Percentiles rank a stretch among this genome's conserved stretches.
Evolutionary conservation across 2,329 filamentous ascomycete species (phyloP).

Genomic region (Phyllosticta paracitricarpa): DNA sequence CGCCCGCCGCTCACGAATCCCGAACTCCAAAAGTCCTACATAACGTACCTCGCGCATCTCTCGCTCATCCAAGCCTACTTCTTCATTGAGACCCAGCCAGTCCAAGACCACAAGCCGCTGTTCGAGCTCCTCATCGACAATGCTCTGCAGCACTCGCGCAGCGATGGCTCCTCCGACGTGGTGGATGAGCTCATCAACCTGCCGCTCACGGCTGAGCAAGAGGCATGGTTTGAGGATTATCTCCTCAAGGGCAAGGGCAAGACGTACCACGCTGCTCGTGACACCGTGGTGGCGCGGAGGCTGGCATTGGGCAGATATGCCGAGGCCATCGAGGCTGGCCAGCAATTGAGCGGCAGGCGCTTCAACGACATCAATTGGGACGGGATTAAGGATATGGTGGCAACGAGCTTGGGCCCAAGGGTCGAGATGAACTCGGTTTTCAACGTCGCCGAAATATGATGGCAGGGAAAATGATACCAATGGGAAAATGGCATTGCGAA

Average conservation of each 20-base stretch:
- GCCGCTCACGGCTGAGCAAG: slow-evolving; percentile 61
- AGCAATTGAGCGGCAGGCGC: slow-evolving; percentile 31
- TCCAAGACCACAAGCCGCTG: slow-evolving; percentile 50
- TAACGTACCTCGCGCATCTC: slow-evolving; percentile 56
- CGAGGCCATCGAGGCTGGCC: slow-evolving; percentile 30
- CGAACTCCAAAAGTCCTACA: slow-evolving; percentile 55
- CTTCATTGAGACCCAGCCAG: slow-evolving; percentile 58
- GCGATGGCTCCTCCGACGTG: slow-evolving; percentile 38
- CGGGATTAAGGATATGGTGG: slow-evolving; percentile 25
- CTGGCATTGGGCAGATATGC: slow-evolving; percentile 55
- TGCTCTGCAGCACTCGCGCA: slow-evolving; percentile 15
- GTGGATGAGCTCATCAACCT: slow-evolving; percentile 62
- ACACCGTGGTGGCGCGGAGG: slow-evolving; percentile 64
- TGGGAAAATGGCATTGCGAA: not conserved
- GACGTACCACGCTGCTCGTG: slow-evolving; percentile 54
- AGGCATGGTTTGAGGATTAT: slow-evolving; percentile 62
- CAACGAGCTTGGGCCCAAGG: slow-evolving; percentile 26
- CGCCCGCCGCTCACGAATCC: slow-evolving; percentile 60
- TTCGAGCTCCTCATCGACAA: slow-evolving; percentile 54
- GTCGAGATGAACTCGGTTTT: slow-evolving; percentile 11
- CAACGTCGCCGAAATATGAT: not conserved
- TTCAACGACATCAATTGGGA: slow-evolving; percentile 46
- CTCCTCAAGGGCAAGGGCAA: slow-evolving; percentile 56
- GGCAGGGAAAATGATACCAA: not conserved
- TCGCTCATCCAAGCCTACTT: slow-evolving; percentile 64